Evolutionary conservation across 371 early-diverging fungal genomes (phyloP), one percentile per base, ranked within the genome.

Genomic region (Mortierella sp.): DNA sequence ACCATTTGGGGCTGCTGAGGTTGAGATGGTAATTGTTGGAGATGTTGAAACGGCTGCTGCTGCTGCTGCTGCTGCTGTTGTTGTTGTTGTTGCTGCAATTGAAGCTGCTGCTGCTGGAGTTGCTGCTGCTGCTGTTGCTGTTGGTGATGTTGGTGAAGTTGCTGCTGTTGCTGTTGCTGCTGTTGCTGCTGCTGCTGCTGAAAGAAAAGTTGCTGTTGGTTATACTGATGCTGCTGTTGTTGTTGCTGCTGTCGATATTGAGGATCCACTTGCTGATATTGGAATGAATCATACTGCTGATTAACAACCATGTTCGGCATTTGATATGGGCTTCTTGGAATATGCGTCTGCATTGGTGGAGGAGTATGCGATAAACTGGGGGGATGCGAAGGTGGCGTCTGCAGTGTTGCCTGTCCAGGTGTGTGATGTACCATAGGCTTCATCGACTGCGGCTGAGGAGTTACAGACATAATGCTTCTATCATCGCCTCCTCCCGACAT

Each of bases 401-500:
- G 83, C 35, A 81, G 58, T 11, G 69, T 70, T 40, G 66, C 62
- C 22, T 73, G 83, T 28, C 72, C 81, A 20, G 83, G 76, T 0
- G 73, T 73, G 49, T 81, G 83, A 37, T 81, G 83, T n/a, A 60
- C 22, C 14, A 75, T 57, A 32, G 70, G 28, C 52, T 65, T 52
- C 63, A 81, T 62, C 6, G 76, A 65, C 58, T 75, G 76, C 37
- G 83, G 83, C 37, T 81, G 83, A 2, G 83, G 83, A 6, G 83
- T 81, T 28, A 81, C 70, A 22, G 83, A 81, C 76, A 81, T 62
- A 45, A 72, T 70, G 52, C 83, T 81, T 52, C 81, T 68, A 37
- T 81, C 75, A 62, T 75, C 76, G 37, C 75, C 83, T 26, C 67
- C 83, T 20, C 35, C 75, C 9, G 81, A 80, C 39, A 68, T 26